Base-by-base conservation (phyloP, 2,329 filamentous ascomycete genomes). In the Phialocephala sp. region DNA sequence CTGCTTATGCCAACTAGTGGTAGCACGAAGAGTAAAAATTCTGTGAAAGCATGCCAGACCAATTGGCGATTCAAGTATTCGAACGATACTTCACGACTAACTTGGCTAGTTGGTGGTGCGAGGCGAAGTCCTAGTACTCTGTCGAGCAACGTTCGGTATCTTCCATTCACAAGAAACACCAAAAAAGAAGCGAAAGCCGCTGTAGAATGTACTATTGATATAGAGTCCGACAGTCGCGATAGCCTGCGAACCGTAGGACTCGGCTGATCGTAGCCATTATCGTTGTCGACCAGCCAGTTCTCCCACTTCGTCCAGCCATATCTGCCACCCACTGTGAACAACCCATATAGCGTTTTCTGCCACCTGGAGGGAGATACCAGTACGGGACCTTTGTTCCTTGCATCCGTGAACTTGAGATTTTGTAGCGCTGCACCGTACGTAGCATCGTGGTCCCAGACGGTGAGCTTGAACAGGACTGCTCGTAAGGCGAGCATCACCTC, bases 31-130 rank as follows among this genome's bases (percentile, higher is more conserved):
- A 99, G 86, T n/a, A 99, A 83, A 73, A 99, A 99, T 77, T 99
- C 95, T 32, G 95, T 99, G 74, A 99, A 97, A n/a, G 95, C 95
- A 79, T 99, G 95, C 95, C 95, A 99, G 43, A 99, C 95, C 12
- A 99, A 87, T 80, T 99, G 95, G 57, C 95, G 89, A 77, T 99
- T 99, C 59, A 98, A 87, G 75, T 97, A 98, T 79, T 99, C 95
- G 76, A 99, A 98, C 0, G 92, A 97, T 32, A 99, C 94, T 78
- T 98, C 93, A 37, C 94, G 87, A 76, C 88, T 92, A 69, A 96
- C 91, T 76, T 97, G 92, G 74, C 87, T 93, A 2, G 91, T 94
- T 5, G 91, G 91, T 8, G 95, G 91, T 3, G 93, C 91, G 54
- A 99, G 86, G 63, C 94, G 89, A 78, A 99, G 89, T 65, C 91